These are phyloP conservation scores for Schwanniomyces occidentalis DNA, from an alignment of 805 yeast genomes.

Conservation along the genomic window DNA sequence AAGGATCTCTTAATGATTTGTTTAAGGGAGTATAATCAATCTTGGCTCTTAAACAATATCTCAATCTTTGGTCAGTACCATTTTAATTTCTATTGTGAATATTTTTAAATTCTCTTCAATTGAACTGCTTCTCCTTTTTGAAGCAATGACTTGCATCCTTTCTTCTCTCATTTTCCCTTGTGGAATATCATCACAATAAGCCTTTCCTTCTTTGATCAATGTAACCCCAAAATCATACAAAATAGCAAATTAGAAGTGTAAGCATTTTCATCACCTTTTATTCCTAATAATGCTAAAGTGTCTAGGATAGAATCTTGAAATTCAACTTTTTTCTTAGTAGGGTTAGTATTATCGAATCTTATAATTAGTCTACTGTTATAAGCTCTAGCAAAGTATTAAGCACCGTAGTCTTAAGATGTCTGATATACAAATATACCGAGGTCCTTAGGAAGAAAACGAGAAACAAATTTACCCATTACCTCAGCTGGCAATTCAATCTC, in stretches of 20 bases:
- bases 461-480: slow-evolving; percentile 83
- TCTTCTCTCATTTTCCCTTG: slow-evolving; percentile 91
- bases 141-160: slow-evolving; percentile 90
- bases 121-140: slow-evolving; percentile 81
- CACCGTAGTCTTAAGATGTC: slow-evolving; percentile 94
- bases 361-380: slow-evolving; percentile 91
- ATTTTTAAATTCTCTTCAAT: slow-evolving; percentile 83
- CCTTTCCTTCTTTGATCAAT: slow-evolving; percentile 87
- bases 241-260: slow-evolving; percentile 83
- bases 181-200: slow-evolving; percentile 92
- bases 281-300: slow-evolving; percentile 81
- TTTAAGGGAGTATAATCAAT: slow-evolving; percentile 81
- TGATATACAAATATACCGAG: slow-evolving; percentile 93
- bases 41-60: slow-evolving; percentile 89
- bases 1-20: slow-evolving; percentile 94
- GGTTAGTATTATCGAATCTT: slow-evolving; percentile 94
- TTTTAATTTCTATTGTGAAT: slow-evolving; percentile 84
- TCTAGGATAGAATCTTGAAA: slow-evolving; percentile 86
- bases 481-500: slow-evolving; percentile 88
- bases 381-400: slow-evolving; percentile 87
- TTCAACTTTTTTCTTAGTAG: slow-evolving; percentile 87
- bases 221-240: slow-evolving; percentile 81
- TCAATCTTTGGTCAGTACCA: slow-evolving; percentile 84
- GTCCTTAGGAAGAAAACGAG: slow-evolving; percentile 98
- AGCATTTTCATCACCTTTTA: slow-evolving; percentile 80